These are phyloP conservation scores for Pseudogymnoascus sp. DNA, from an alignment of 2,329 filamentous ascomycete genomes.

Conservation along the genomic window DNA sequence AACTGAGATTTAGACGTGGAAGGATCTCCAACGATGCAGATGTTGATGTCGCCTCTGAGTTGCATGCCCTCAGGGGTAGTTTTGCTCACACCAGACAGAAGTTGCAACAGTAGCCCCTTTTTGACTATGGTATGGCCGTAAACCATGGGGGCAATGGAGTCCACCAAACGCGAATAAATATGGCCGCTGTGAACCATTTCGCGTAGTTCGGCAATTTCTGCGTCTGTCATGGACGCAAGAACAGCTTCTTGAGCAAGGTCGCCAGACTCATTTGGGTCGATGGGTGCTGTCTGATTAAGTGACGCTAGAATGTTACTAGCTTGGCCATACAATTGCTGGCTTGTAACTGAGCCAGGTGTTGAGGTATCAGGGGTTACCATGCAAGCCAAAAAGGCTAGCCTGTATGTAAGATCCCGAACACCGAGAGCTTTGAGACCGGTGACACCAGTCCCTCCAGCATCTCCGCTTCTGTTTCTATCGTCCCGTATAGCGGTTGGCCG, in stretches of 20 bases:
- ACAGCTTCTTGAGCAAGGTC: conserved; percentile 84
- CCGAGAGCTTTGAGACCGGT: conserved; percentile 85
- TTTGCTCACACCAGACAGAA: conserved; percentile 94
- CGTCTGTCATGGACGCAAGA: conserved; percentile 72
- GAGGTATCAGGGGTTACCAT: conserved; percentile 90
- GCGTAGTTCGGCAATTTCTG: conserved; percentile 86
- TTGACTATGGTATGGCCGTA: conserved; percentile 97
- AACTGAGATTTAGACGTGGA: conserved; percentile 98
- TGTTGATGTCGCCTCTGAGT: conserved; percentile 94
- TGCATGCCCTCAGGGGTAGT: conserved; percentile 90
- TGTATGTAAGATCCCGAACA: conserved; percentile 90
- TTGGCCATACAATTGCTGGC: conserved; percentile 61
- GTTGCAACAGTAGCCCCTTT: conserved; percentile 86
- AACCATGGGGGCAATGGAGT: conserved; percentile 92
- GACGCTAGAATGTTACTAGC: conserved; percentile 79
- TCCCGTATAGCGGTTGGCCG: conserved; percentile 78
- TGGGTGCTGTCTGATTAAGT: conserved; percentile 63
- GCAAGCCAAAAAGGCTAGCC: conserved; percentile 91
- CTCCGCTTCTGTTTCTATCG: conserved; percentile 67
- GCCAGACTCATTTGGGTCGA: conserved; percentile 62
- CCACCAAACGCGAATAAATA: conserved; percentile 86
- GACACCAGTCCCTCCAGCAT: conserved; percentile 77
- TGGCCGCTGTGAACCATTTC: conserved; percentile 92
- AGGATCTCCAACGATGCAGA: conserved; percentile 95
- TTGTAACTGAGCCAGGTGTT: conserved; percentile 66